Percentiles rank a stretch among this genome's conserved stretches.
Evolutionary conservation across 495 filamentous ascomycete genomes (phyloP).

Genomic region (Rostrohypoxylon terebratum): DNA sequence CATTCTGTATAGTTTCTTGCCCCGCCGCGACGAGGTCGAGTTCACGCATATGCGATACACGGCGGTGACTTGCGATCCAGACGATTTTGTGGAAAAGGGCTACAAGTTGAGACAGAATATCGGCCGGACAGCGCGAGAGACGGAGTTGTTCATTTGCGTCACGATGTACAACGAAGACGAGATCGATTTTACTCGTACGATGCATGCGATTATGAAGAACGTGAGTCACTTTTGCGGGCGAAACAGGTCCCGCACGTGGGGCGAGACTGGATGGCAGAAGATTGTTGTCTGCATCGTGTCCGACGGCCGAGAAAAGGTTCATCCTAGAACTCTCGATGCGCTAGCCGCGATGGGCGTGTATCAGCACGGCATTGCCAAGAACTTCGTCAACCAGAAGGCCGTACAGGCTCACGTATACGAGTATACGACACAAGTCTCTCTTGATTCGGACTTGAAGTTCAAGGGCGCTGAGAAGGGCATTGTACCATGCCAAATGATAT

Average conservation of each 20-base stretch:
- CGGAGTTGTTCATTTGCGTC: conserved; percentile 97
- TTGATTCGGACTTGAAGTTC: conserved; percentile 95
- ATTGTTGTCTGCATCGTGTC: conserved; percentile 97
- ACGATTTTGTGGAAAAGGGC: conserved; percentile 87
- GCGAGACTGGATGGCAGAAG: conserved; percentile 98
- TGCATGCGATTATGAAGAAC: conserved; percentile 99
- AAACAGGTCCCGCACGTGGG: conserved; percentile 93
- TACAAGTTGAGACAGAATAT: conserved; percentile 98
- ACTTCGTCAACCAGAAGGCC: conserved; percentile 91
- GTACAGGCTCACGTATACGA: conserved; percentile 95
- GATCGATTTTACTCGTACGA: conserved; percentile 93
- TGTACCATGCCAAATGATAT: conserved; percentile 98
- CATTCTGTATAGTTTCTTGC: conserved; percentile 94
- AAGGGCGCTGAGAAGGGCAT: conserved; percentile 99
- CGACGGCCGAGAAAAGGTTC: conserved; percentile 93
- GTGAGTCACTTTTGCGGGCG: conserved; percentile 96
- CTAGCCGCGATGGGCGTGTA: conserved; percentile 98
- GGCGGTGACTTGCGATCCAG: conserved; percentile 97
- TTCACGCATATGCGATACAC: conserved; percentile 99
- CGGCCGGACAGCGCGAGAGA: conserved; percentile 84
- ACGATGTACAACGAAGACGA: conserved; percentile 99
- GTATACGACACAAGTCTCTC: conserved; percentile 97
- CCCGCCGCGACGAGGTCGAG: conserved; percentile 89
- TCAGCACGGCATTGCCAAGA: conserved; percentile 98
- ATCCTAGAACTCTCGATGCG: conserved; percentile 94